phyloP scores from a whole-genome alignment of 2,329 filamentous ascomycete species.

The Herpotrichia juniperi region DNA sequence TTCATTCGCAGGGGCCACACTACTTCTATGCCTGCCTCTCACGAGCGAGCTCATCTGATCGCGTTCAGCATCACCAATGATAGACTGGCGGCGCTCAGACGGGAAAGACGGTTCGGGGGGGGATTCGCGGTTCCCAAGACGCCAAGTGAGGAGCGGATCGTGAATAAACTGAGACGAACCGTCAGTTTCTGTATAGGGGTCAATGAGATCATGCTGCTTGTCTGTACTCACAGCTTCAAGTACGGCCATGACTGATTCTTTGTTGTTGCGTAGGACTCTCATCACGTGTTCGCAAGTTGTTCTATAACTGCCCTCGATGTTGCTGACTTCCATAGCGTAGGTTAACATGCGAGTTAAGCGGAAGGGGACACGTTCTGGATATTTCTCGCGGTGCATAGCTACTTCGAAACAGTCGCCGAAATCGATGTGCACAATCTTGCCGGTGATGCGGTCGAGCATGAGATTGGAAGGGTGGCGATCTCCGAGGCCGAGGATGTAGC shows the following conservation, averaged over 20 bases:
- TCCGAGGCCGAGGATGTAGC: conserved; percentile 95
- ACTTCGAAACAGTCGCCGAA: conserved; percentile 99
- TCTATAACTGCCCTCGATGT: conserved; percentile 97
- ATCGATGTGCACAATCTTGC: conserved; percentile 98
- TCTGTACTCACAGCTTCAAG: conserved; percentile 82
- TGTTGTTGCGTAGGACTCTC: conserved; percentile 94
- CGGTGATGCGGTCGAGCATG: conserved; percentile 94
- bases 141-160: conserved; percentile 98
- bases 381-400: conserved; percentile 99
- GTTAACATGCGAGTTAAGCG: conserved; percentile 97
- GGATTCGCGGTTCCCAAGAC: conserved; percentile 70
- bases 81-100: conserved; percentile 65
- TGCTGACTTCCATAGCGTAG: conserved; percentile 99
- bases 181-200: conserved; percentile 23
- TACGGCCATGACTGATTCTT: conserved; percentile 98
- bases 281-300: conserved; percentile 99
- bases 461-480: conserved; percentile 97
- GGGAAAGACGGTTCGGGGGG: conserved; percentile 65
- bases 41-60: conserved; percentile 36
- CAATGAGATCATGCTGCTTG: conserved; percentile 10
- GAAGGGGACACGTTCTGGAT: conserved; percentile 97
- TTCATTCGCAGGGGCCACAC: conserved; percentile 46
- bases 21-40: conserved; percentile 44
- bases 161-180: conserved; percentile 88
- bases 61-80: conserved; percentile 55